Percentiles rank a stretch among this genome's conserved stretches.
Evolutionary conservation across 2,329 filamentous ascomycete genomes (phyloP).

Genomic region (Hypoxylon sp.): DNA sequence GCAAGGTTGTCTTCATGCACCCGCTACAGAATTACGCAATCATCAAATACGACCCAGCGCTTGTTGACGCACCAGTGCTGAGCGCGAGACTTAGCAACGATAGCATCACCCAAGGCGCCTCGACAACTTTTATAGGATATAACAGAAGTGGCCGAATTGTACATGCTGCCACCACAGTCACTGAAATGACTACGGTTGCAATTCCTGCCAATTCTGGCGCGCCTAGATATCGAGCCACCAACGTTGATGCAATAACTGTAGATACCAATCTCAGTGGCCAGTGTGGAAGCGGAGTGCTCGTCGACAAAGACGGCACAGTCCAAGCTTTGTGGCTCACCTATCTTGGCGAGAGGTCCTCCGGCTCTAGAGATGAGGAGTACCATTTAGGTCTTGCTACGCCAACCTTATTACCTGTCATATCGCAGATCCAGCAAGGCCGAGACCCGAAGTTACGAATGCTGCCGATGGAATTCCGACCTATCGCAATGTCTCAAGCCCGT

Average conservation of each 20-base stretch:
- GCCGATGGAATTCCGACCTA: conserved; percentile 93
- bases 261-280: conserved; percentile 92
- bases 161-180: conserved; percentile 93
- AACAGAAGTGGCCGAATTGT: conserved; percentile 96
- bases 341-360: conserved; percentile 87
- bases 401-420: conserved; percentile 88
- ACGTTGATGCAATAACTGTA: conserved; percentile 96
- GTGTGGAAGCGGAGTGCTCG: conserved; percentile 93
- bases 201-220: conserved; percentile 95
- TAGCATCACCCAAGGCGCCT: conserved; percentile 90
- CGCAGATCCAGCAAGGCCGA: conserved; percentile 84
- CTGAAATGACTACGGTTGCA: conserved; percentile 95
- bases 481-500: conserved; percentile 96
- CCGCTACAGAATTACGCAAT: conserved; percentile 97
- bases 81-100: conserved; percentile 86
- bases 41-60: conserved; percentile 90
- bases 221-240: conserved; percentile 93
- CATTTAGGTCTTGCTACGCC: conserved; percentile 93
- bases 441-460: conserved; percentile 89
- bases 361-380: conserved; percentile 93
- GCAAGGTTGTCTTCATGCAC: conserved; percentile 95
- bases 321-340: conserved; percentile 98
- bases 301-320: conserved; percentile 90
- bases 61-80: conserved; percentile 95
- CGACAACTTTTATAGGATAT: conserved; percentile 98